These are phyloP conservation scores for Cordyceps cateniannulata DNA, from an alignment of 2,329 filamentous ascomycete genomes.

Conservation along the genomic window DNA sequence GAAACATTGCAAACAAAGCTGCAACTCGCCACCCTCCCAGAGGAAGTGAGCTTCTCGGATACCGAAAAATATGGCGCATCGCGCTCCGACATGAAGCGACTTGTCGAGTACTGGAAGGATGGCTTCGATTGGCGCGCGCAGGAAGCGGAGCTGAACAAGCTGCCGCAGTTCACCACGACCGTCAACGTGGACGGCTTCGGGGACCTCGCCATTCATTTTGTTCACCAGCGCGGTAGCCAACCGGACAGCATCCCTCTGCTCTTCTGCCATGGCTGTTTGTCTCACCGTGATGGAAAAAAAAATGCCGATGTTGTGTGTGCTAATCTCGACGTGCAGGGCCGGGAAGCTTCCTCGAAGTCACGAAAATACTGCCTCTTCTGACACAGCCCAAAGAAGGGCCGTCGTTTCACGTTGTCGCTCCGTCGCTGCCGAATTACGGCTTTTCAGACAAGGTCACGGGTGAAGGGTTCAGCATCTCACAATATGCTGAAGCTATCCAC, in stretches of 20 bases:
- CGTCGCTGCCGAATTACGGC: slow-evolving; percentile 49
- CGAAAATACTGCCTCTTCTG: slow-evolving; percentile 51
- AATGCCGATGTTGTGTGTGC: not conserved
- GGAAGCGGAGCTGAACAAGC: slow-evolving; percentile 52
- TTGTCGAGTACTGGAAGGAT: slow-evolving; percentile 30
- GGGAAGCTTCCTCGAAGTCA: slow-evolving; percentile 61
- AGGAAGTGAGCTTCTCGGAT: slow-evolving; percentile 23
- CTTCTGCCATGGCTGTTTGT: slow-evolving; percentile 58
- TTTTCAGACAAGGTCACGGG: slow-evolving; percentile 26
- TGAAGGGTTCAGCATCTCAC: slow-evolving; percentile 25
- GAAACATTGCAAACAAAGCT: not conserved
- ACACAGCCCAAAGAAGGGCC: slow-evolving; percentile 26
- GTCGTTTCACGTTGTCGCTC: slow-evolving; percentile 51
- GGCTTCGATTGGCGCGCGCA: slow-evolving; percentile 56
- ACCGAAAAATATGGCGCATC: slow-evolving; percentile 27
- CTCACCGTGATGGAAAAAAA: not conserved
- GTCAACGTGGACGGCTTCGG: slow-evolving; percentile 52
- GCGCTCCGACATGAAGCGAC: slow-evolving; percentile 26
- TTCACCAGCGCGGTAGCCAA: slow-evolving; percentile 48
- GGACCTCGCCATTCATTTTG: slow-evolving; percentile 55
- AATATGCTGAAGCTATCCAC: slow-evolving; percentile 50
- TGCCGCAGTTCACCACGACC: slow-evolving; percentile 50
- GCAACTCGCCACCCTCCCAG: not conserved
- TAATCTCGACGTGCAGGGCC: slow-evolving; percentile 39
- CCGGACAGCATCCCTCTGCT: slow-evolving; percentile 55